Evolutionary conservation across 306 rosid species (phyloP).

Genomic region (Delonix regia): DNA sequence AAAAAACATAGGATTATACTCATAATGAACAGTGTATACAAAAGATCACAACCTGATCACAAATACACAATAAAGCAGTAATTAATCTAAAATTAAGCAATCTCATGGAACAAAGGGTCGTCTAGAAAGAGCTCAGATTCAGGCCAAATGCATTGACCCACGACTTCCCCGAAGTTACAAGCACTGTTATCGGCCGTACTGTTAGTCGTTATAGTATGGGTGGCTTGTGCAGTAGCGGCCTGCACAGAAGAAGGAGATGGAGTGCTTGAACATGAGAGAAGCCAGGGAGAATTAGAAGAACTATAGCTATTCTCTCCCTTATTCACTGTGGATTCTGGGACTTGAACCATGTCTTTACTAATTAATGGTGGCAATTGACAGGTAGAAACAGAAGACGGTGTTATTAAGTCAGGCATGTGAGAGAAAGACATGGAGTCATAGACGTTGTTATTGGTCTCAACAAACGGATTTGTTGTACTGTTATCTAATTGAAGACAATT

Average conservation of each 20-base stretch:
- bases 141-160: conserved; percentile 55
- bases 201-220: neutral
- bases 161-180: conserved; percentile 48
- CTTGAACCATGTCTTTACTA: neutral
- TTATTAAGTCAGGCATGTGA: conserved; percentile 56
- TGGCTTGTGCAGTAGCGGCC: conserved; percentile 23
- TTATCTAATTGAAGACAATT: neutral
- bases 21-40: conserved; percentile 19
- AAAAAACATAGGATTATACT: neutral
- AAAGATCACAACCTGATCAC: neutral
- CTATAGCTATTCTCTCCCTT: conserved; percentile 16
- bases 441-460: conserved; percentile 7
- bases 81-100: conserved; percentile 37
- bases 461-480: neutral
- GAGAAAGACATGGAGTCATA: conserved; percentile 51
- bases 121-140: conserved; percentile 56
- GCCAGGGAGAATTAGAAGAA: conserved; percentile 52
- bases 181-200: conserved; percentile 39
- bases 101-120: conserved; percentile 59
- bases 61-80: neutral
- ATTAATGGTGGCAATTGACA: conserved; percentile 1
- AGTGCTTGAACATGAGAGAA: conserved; percentile 51
- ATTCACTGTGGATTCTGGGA: neutral
- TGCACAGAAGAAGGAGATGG: conserved; percentile 45
- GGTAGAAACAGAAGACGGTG: conserved; percentile 29